Evolutionary conservation across 345 rosid species (phyloP), one percentile per base, ranked within the genome.

Genomic region (Arabis hirsuta): DNA sequence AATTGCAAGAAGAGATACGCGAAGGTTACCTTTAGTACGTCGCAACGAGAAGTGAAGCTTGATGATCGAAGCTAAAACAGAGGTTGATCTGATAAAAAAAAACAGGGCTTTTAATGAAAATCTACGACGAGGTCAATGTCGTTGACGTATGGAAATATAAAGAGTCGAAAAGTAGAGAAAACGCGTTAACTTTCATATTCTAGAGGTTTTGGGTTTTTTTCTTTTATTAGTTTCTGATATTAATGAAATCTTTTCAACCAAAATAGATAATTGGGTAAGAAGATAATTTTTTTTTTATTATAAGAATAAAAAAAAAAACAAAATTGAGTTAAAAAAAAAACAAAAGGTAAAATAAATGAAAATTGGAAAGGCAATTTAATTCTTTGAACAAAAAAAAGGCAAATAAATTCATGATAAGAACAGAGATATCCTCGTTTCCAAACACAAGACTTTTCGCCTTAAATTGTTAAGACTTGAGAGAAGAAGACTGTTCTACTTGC

Each of bases 181-280:
- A 60, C 68, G 75, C 75, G 75, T 61, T 51, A 45, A 46, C 22
- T 69, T 31, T 8, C 10, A 36, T 22, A 48, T 34, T 57, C 53
- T 13, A 10, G 20, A 16, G 29, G 19, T 47, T 47, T 19, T 19
- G 10, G 24, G 0, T 26, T 12, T 10, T 52, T 22, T 36, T 1
- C 41, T 36, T 36, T 36, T 36, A 36, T 36, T 36, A 9, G 41
- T 9, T 36, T 36, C 7, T 36, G 41, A 36, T 36, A 36, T 36
- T 36, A 36, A 7, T 36, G 11, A 36, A 36, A 36, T 36, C 41
- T 8, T 36, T 36, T 36, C 41, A 36, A 11, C 41, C 41, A 36
- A 36, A 36, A 36, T 32, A 32, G 36, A 32, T 32, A 32, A 36
- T 36, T 36, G 3, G 41, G 10, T 36, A 9, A 36, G 41, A 36